phyloP scores from a whole-genome alignment of 2,329 filamentous ascomycete species.

The Xylogone sp. region DNA sequence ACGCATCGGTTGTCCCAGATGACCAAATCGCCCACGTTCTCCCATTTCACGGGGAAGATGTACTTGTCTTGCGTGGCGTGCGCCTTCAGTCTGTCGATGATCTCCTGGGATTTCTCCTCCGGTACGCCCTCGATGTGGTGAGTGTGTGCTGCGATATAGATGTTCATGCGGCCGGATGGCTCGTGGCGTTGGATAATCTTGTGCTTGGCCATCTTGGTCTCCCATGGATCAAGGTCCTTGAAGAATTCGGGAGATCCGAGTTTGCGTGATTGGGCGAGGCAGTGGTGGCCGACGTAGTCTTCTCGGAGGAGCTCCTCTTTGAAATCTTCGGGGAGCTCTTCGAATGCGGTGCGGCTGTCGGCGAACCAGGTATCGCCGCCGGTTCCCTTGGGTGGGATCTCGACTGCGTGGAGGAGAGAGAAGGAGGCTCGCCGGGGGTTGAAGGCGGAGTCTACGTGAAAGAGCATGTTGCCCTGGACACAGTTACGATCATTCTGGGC shows the following conservation, averaged over 20 bases:
- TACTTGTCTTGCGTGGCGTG: conserved; percentile 46
- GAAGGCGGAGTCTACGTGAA: conserved; percentile 50
- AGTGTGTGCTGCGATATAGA: conserved; percentile 48
- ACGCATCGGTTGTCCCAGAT: conserved; percentile 58
- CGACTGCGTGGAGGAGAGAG: conserved; percentile 44
- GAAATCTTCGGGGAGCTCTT: conserved; percentile 35
- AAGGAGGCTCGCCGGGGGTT: conserved; percentile 47
- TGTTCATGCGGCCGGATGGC: conserved; percentile 42
- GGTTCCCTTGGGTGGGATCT: conserved; percentile 39
- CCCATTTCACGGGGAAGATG: conserved; percentile 43
- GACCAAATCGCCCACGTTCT: conserved; percentile 45
- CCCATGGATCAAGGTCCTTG: conserved; percentile 33
- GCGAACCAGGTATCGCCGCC: conserved; percentile 49
- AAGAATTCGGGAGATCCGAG: conserved; percentile 44
- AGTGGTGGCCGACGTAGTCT: conserved; percentile 42
- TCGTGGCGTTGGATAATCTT: conserved; percentile 46
- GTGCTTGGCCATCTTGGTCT: conserved; percentile 34
- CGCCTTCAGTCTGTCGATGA: conserved; percentile 35
- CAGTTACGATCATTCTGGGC: conserved; percentile 9
- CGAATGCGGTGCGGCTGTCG: conserved; percentile 45
- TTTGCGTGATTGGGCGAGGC: conserved; percentile 47
- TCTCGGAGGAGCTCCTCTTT: conserved; percentile 26
- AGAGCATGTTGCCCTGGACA: conserved; percentile 41
- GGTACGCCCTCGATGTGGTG: conserved; percentile 44
- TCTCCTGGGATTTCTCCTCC: conserved; percentile 28